Evolutionary conservation across 2,329 filamentous ascomycete genomes (phyloP), one percentile per base, ranked within the genome.

Genomic region (Ceratocystis variospora): DNA sequence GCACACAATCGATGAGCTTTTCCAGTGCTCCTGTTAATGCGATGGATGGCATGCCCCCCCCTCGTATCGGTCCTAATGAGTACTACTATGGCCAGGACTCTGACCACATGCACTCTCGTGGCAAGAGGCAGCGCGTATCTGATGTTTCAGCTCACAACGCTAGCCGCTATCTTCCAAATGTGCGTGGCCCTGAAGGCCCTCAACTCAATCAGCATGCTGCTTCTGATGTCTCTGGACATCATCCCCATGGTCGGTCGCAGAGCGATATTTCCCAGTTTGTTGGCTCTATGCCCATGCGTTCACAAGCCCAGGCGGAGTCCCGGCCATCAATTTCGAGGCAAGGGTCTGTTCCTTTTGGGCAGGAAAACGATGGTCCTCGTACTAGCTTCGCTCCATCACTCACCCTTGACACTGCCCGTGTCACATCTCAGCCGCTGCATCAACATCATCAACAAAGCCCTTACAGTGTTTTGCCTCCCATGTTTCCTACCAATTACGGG

Each of bases 1-100:
- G 75, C 44, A 73, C 75, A 1, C 74, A 75, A 68, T 76, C 75
- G 0, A 73, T 75, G 67, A 73, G 73, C 22, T 71, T 73, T 15
- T 66, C 66, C 44, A 69, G 61, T 64, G 61, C 41, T 31, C 50
- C 61, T 62, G 33, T 41, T 55, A 33, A 17, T 7, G 17, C 62
- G 31, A 65, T 45, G 62, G 62, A 66, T 25, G 64, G 64, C 10
- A 64, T 68, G 64, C 67, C 67, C n/a, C 64, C 67, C 48, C 53
- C 61, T 19, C 67, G 64, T 15, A 28, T 55, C 12, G 57, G 57
- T n/a, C 22, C 50, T 12, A 48, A 48, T 19, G 67, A 68, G 28
- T 64, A 65, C 61, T 65, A 68, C 62, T 64, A 66, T 12, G 37
- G 44, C 28, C 50, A 62, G 8, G 64, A 62, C n/a, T 48, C 65